Evolutionary conservation across 768 basidiomycete genomes (phyloP).

Genomic region (Panellus pusillus): DNA sequence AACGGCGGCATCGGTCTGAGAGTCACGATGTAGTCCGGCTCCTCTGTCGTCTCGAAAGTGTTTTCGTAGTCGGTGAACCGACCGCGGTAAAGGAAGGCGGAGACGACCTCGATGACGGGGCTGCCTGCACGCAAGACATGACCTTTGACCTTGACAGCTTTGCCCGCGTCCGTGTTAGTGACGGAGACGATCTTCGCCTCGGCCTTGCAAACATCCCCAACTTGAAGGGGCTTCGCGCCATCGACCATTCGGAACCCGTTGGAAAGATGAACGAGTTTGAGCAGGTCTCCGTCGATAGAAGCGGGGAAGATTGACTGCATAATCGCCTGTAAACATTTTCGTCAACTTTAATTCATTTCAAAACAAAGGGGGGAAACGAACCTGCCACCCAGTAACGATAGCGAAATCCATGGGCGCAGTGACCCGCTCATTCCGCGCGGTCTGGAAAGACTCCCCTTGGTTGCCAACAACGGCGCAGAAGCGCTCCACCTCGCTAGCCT

Average conservation of each 20-base stretch:
- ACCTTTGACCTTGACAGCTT: conserved; percentile 89
- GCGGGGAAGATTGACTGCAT: conserved; percentile 97
- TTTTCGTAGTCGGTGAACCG: conserved; percentile 92
- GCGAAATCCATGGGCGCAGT: conserved; percentile 98
- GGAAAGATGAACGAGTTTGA: conserved; percentile 95
- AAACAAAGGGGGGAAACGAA: conserved; percentile 36
- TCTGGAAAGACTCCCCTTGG: conserved; percentile 88
- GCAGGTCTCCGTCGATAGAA: conserved; percentile 87
- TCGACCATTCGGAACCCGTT: conserved; percentile 93
- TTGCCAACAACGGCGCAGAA: conserved; percentile 96
- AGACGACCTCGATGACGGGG: conserved; percentile 90
- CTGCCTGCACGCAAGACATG: conserved; percentile 73
- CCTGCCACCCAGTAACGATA: conserved; percentile 98
- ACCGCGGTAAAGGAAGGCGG: conserved; percentile 96
- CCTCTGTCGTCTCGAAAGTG: conserved; percentile 91
- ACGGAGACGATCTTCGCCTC: conserved; percentile 89
- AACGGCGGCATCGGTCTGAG: conserved; percentile 74
- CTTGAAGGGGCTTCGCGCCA: conserved; percentile 72
- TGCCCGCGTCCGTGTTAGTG: conserved; percentile 87
- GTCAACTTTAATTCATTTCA: conserved; percentile 1
- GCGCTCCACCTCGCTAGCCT: conserved; percentile 72
- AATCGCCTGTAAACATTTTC: conserved; percentile 69
- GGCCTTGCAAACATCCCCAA: conserved; percentile 87
- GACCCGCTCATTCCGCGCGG: conserved; percentile 62
- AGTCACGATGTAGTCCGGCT: conserved; percentile 83